These are phyloP conservation scores for Colletotrichum eremochloae DNA, from an alignment of 2,329 filamentous ascomycete species.

Conservation along the genomic window DNA sequence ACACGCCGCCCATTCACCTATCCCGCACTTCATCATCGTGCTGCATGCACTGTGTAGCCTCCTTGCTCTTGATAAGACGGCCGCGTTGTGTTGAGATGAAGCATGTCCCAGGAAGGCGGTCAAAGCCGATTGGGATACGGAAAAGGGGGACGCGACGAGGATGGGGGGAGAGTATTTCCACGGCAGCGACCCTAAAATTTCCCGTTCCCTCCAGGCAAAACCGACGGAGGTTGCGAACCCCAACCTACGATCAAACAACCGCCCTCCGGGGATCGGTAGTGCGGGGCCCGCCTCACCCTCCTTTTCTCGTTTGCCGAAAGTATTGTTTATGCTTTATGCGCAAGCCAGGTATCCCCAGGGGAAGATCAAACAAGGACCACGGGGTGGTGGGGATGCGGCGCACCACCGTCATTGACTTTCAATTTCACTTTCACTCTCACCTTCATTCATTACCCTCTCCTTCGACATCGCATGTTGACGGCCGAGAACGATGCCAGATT, in stretches of 20 bases:
- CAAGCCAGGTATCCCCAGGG: conserved; percentile 18
- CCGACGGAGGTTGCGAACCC: conserved; percentile 7
- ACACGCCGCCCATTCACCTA: neutral
- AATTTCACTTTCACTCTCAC: neutral
- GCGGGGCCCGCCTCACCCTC: neutral
- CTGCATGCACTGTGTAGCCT: neutral
- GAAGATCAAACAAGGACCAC: conserved; percentile 35
- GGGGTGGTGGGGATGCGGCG: neutral
- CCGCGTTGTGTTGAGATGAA: neutral
- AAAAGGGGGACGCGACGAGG: neutral
- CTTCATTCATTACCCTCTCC: neutral
- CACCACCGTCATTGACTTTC: conserved; percentile 4
- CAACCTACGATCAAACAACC: conserved; percentile 35
- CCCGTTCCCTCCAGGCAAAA: neutral
- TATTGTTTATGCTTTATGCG: conserved; percentile 39
- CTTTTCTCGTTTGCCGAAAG: conserved; percentile 23
- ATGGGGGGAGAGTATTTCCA: neutral
- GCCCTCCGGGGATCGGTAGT: conserved; percentile 19
- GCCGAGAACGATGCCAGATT: neutral
- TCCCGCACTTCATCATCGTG: neutral
- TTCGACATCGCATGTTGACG: neutral
- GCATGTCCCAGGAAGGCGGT: neutral
- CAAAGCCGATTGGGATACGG: neutral
- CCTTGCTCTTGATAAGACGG: too few species aligned
- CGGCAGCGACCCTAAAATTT: neutral